Conservation (phyloP, 2,329 filamentous ascomycete species). For the Aspergillus ochraceoroseus region DNA sequence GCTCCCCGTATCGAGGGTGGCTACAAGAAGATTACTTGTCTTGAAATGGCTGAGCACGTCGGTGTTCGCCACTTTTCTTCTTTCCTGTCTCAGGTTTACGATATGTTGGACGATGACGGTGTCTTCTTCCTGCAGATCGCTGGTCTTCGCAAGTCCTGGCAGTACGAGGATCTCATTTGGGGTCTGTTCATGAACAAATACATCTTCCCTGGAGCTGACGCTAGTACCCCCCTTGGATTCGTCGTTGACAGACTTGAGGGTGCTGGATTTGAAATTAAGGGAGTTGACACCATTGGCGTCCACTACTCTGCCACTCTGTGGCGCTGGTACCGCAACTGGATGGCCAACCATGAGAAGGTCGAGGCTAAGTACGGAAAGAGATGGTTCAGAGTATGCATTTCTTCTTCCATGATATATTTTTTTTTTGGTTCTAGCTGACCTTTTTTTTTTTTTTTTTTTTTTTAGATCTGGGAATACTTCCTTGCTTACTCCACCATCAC, state of each 20-base stretch:
- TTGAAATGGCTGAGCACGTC: conserved; percentile 99
- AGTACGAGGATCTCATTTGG: conserved; percentile 97
- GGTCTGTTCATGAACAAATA: conserved; percentile 99
- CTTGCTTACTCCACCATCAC: conserved; percentile 78
- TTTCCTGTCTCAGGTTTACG: conserved; percentile 81
- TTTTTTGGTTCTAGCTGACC: conserved; percentile 3
- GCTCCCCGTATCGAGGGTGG: conserved; percentile 71
- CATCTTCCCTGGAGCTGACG: conserved; percentile 94
- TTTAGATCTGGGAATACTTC: conserved; percentile 85
- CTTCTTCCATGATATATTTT: no score
- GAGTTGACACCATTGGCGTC: conserved; percentile 85
- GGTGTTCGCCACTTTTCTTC: conserved; percentile 79
- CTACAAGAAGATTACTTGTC: conserved; percentile 93
- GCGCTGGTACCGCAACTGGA: conserved; percentile 99
- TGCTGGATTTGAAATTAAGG: conserved; percentile 86
- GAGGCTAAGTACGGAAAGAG: conserved; percentile 89
- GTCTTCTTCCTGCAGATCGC: conserved; percentile 95
- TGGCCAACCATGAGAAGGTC: conserved; percentile 87
- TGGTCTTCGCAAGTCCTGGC: conserved; percentile 89
- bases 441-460: no score
- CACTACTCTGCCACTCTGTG: conserved; percentile 96
- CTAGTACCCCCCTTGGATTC: conserved; percentile 85
- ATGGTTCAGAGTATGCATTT: conserved; percentile 79
- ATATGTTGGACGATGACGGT: conserved; percentile 96
- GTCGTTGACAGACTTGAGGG: conserved; percentile 80